phyloP scores from a whole-genome alignment of 768 basidiomycete genomes.

The Pulveroboletus sp. region DNA sequence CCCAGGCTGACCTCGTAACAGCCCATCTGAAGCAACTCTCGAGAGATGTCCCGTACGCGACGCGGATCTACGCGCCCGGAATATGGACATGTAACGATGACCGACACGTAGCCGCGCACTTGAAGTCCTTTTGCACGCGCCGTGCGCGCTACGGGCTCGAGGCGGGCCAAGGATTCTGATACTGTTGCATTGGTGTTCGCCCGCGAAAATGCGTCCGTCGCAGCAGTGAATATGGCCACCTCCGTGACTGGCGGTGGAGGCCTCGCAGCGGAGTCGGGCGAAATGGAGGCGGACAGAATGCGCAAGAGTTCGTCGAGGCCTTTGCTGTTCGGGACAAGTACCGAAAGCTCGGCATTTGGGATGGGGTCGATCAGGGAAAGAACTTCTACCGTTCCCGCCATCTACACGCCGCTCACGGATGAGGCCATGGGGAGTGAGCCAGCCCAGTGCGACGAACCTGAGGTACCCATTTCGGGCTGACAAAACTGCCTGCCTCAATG shows the following conservation, averaged over 20 bases:
- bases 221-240: slow-evolving; percentile 85
- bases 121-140: slow-evolving; percentile 61
- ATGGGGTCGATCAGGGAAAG: slow-evolving; percentile 52
- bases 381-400: slow-evolving; percentile 83
- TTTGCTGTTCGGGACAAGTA: slow-evolving; percentile 76
- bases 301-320: slow-evolving; percentile 67
- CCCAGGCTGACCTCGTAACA: slow-evolving; percentile 92
- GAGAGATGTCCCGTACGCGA: slow-evolving; percentile 64
- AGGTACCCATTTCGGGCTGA: slow-evolving; percentile 91
- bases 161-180: slow-evolving; percentile 60
- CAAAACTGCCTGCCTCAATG: slow-evolving; percentile 87
- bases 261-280: slow-evolving; percentile 25
- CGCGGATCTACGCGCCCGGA: slow-evolving; percentile 68
- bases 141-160: slow-evolving; percentile 56
- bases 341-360: slow-evolving; percentile 63
- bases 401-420: slow-evolving; percentile 53
- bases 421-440: neutral
- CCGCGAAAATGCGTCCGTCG: slow-evolving; percentile 79
- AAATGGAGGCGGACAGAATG: slow-evolving; percentile 40
- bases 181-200: slow-evolving; percentile 82
- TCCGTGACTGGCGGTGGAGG: slow-evolving; percentile 65
- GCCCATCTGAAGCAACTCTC: slow-evolving; percentile 79
- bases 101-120: slow-evolving; percentile 84
- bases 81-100: slow-evolving; percentile 81
- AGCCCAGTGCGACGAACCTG: slow-evolving; percentile 46